Evolutionary conservation across 768 basidiomycete species (phyloP), one percentile per base, ranked within the genome.

Genomic region (Daedaleopsis sinensis): DNA sequence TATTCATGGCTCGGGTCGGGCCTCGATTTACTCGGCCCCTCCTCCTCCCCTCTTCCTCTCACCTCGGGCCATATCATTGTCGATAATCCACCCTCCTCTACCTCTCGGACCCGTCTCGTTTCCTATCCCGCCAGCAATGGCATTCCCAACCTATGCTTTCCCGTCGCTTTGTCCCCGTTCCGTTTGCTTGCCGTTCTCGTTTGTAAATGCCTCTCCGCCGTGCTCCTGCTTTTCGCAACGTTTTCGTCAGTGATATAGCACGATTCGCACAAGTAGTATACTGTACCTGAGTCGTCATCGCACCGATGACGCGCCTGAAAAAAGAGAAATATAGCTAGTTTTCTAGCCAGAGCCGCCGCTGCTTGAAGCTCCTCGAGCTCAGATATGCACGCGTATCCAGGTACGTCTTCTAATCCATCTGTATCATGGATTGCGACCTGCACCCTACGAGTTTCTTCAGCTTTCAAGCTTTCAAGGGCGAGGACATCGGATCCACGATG

Each of bases 51-150:
- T 51, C 49, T 35, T 27, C 21, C 32, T 7, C 35, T 39, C 43
- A 18, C 23, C 38, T 35, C 37, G 27, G n/a, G n/a, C n/a, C n/a
- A n/a, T n/a, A n/a, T n/a, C n/a, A n/a, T 52, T 18, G 44, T 3
- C 51, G 9, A 18, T 49, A 9, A 24, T 32, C 52, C 55, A 48
- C 50, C 55, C 53, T 50, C n/a, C n/a, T n/a, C n/a, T n/a, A n/a
- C n/a, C 49, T 51, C 47, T n/a, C 18, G 13, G 44, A 10, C 21
- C 54, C 55, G 43, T 61, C 53, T 16, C 19, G 38, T 49, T 19
- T 19, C 38, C 38, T 27, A 23, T n/a, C 49, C 36, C 27, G 27
- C 27, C 27, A 32, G 27, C 27, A 32, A 32, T 32, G 27, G 27
- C 27, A 3, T 7, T 7, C 27, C 27, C 27, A 32, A 32, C 27